Conservation (phyloP, 305 asterid genomes). For the Fraxinus xanthoxyloides region DNA sequence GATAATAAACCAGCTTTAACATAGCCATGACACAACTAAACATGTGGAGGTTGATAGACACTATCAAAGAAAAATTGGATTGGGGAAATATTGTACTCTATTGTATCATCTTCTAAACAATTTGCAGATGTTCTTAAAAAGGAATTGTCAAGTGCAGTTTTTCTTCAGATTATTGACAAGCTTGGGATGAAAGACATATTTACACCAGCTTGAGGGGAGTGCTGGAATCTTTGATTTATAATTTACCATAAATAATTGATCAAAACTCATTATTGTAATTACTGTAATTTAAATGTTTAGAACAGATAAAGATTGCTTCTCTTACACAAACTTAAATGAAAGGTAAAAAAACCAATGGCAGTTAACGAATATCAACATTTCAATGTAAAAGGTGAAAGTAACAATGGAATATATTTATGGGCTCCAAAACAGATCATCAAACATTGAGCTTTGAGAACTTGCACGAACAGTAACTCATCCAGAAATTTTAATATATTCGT, state of each 20-base stretch:
- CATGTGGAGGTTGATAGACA: background rate
- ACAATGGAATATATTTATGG: background rate
- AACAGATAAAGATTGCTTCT: conserved; percentile 5
- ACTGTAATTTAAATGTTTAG: background rate
- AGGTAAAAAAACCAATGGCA: background rate
- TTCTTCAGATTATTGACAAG: background rate
- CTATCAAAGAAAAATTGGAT: background rate
- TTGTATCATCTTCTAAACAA: background rate
- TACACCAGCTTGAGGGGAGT: background rate
- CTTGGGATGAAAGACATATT: background rate
- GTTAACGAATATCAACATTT: conserved; percentile 6
- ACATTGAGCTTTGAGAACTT: conserved; percentile 8
- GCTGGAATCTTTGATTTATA: background rate
- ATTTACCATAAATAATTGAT: background rate
- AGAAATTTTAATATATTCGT: conserved; percentile 1
- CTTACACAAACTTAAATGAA: conserved; percentile 7
- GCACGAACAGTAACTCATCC: conserved; percentile 11
- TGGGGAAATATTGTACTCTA: background rate
- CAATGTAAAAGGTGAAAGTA: background rate
- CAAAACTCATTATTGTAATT: background rate
- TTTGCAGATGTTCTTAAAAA: background rate
- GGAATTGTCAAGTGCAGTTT: background rate
- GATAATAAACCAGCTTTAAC: background rate
- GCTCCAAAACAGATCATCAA: conserved; percentile 2
- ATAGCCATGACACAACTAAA: background rate